Conservation (phyloP, 768 basidiomycete genomes). For the Rhodosporidiobolus sp. region DNA sequence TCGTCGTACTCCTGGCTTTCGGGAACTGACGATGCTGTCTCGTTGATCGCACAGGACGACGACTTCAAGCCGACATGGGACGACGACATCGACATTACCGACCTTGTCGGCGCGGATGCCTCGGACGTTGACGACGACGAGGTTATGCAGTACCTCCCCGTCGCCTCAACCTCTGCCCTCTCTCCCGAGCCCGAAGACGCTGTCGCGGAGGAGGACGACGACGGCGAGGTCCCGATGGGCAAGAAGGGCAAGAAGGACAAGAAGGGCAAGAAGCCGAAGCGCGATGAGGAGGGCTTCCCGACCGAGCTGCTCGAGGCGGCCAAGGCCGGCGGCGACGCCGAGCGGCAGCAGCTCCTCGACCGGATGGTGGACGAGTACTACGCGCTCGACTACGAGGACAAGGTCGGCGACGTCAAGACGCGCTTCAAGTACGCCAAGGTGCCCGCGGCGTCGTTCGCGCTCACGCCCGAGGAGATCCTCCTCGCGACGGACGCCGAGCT, state of each 20-base stretch:
- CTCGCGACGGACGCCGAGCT: slow-evolving; percentile 88
- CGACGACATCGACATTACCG: slow-evolving; percentile 79
- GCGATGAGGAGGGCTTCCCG: slow-evolving; percentile 40
- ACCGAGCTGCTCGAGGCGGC: slow-evolving; percentile 37
- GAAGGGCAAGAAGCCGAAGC: slow-evolving; percentile 29
- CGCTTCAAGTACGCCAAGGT: slow-evolving; percentile 87
- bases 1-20: neutral
- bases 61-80: slow-evolving; percentile 82
- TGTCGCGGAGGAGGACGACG: slow-evolving; percentile 50
- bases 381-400: slow-evolving; percentile 88
- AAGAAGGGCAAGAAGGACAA: slow-evolving; percentile 56
- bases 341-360: slow-evolving; percentile 75
- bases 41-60: slow-evolving; percentile 46
- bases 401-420: slow-evolving; percentile 84
- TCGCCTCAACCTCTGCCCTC: slow-evolving; percentile 27
- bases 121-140: slow-evolving; percentile 56
- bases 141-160: slow-evolving; percentile 48
- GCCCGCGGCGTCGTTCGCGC: slow-evolving; percentile 57
- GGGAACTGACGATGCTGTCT: neutral
- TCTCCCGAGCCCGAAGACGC: slow-evolving; percentile 11
- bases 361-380: slow-evolving; percentile 90
- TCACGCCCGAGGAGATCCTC: slow-evolving; percentile 80
- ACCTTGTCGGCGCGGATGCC: slow-evolving; percentile 54
- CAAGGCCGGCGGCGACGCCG: slow-evolving; percentile 56
- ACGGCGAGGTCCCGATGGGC: slow-evolving; percentile 43